Evolutionary conservation across 1,284 basidiomycete species (phyloP).

Genomic region (Leccinum holopus): DNA sequence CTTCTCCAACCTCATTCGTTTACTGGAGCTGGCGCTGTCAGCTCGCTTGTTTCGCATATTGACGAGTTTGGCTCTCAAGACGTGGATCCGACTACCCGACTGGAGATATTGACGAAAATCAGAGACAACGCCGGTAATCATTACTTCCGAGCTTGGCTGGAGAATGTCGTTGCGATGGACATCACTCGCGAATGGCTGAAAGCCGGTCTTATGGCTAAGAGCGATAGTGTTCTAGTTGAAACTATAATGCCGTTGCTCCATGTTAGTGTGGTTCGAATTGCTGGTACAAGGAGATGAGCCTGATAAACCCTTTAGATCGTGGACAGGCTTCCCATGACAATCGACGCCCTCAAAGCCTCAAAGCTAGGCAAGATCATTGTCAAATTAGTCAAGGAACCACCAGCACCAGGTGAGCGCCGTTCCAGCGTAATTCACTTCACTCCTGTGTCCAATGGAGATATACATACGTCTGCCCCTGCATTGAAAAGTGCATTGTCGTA

Average conservation of each 20-base stretch:
- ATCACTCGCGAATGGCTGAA: constrained; percentile 78
- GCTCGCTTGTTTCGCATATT: constrained; percentile 52
- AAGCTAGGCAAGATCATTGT: constrained; percentile 76
- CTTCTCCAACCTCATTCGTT: constrained; percentile 56
- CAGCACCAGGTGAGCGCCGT: constrained; percentile 62
- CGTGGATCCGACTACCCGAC: constrained; percentile 57
- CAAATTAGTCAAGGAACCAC: constrained; percentile 67
- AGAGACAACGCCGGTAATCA: constrained; percentile 79
- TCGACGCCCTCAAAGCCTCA: constrained; percentile 63
- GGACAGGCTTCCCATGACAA: constrained; percentile 72
- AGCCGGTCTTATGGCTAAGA: constrained; percentile 55
- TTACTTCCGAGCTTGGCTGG: constrained; percentile 80
- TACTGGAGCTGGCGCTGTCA: constrained; percentile 67
- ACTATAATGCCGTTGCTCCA: constrained; percentile 81
- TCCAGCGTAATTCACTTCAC: constrained; percentile 20
- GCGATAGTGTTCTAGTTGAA: constrained; percentile 57
- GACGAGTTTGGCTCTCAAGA: constrained; percentile 58
- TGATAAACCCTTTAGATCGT: constrained; percentile 56
- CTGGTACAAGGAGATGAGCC: constrained; percentile 14
- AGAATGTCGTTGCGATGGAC: constrained; percentile 68
- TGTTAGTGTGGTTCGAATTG: constrained; percentile 48
- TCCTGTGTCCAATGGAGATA: constrained; percentile 27
- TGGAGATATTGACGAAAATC: constrained; percentile 73
- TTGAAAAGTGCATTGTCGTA: constrained; percentile 34
- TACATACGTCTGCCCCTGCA: constrained; percentile 29